These are phyloP conservation scores for Pharus latifolius DNA, from an alignment of 176 grass and related monocot genomes.

Conservation along the genomic window DNA sequence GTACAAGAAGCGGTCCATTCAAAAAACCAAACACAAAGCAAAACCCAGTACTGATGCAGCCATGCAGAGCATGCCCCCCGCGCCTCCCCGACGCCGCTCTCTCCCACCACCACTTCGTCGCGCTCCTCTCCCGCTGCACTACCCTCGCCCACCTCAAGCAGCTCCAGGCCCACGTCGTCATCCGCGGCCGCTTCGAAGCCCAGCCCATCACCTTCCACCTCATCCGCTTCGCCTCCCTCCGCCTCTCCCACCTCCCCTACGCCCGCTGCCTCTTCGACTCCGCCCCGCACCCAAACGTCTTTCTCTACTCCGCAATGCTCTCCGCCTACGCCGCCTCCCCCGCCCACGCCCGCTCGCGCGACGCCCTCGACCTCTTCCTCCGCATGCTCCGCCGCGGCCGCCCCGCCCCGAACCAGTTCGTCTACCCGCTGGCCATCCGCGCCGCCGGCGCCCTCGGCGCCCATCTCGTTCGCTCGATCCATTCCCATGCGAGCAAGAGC, in stretches of 20 bases:
- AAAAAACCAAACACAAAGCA: background rate
- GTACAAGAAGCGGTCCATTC: too few relatives aligned
- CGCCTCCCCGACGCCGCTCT: conserved; percentile 11
- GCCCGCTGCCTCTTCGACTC: conserved; percentile 68
- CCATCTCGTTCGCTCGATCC: conserved; percentile 35
- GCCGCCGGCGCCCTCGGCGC: conserved; percentile 31
- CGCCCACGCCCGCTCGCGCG: background rate
- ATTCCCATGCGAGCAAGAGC: conserved; percentile 41
- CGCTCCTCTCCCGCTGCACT: conserved; percentile 44
- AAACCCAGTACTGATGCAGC: background rate
- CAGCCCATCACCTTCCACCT: conserved; percentile 76
- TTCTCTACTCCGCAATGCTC: conserved; percentile 78
- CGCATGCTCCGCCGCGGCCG: conserved; percentile 44
- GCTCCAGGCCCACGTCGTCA: conserved; percentile 56
- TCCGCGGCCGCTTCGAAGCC: conserved; percentile 37
- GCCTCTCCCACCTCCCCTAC: conserved; percentile 51
- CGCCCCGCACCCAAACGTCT: conserved; percentile 50
- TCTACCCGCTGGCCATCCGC: conserved; percentile 65
- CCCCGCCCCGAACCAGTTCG: conserved; percentile 58
- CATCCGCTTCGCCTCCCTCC: conserved; percentile 54
- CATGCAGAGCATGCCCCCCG: conserved; percentile 4
- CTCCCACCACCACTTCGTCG: conserved; percentile 41
- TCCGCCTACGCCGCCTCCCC: conserved; percentile 30
- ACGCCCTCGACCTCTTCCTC: conserved; percentile 47
- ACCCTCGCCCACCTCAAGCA: conserved; percentile 54